Evolutionary conservation across 306 rosid genomes (phyloP).

Genomic region (Pterocarpus macrocarpus): DNA sequence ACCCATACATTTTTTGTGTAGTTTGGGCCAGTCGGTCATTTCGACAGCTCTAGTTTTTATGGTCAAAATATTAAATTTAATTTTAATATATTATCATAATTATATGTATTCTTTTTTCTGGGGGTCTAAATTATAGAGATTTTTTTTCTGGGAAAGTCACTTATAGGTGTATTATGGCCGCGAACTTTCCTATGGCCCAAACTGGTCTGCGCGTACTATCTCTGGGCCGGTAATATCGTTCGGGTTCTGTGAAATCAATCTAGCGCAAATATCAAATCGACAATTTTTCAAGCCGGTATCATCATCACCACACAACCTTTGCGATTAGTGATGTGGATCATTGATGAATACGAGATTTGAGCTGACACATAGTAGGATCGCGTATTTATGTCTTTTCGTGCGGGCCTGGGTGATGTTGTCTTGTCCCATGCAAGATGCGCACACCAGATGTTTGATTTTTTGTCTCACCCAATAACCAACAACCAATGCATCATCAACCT

Average conservation of each 20-base stretch:
- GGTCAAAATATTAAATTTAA: too few species aligned
- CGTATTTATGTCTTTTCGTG: neutral
- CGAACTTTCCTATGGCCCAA: neutral
- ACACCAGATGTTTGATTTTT: constrained; percentile 54
- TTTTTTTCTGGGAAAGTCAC: too few species aligned
- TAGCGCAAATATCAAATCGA: too few species aligned
- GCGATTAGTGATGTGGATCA: neutral
- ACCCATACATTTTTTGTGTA: too few species aligned
- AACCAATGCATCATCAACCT: neutral
- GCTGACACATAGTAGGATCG: neutral
- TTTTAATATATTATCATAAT: too few species aligned
- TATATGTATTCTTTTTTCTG: too few species aligned
- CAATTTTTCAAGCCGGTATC: neutral
- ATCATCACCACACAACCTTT: neutral
- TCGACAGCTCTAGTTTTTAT: too few species aligned
- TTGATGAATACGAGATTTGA: neutral
- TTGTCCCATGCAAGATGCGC: neutral
- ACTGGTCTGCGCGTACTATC: neutral
- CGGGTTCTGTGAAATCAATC: neutral
- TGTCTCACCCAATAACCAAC: constrained; percentile 36
- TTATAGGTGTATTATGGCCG: neutral
- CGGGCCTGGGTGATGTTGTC: neutral
- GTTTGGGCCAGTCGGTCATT: too few species aligned
- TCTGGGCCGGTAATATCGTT: neutral
- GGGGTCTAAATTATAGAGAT: too few species aligned